Base-by-base conservation (phyloP, 2,329 filamentous ascomycete genomes). In the Catunica adiposa region DNA sequence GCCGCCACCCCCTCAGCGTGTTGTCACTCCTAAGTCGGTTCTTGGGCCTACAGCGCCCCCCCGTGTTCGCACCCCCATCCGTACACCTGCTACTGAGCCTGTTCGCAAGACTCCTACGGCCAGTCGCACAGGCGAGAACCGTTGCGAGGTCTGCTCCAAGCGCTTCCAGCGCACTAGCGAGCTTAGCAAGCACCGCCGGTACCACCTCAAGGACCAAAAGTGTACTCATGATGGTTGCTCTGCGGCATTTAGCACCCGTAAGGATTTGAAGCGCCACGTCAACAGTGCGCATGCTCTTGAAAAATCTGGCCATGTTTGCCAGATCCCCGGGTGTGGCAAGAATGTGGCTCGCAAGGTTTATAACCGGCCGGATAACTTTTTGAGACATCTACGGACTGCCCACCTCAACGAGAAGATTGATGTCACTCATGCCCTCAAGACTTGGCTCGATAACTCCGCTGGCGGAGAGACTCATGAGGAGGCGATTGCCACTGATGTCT, bases 281-380 rank as follows among this genome's bases (percentile, higher is more conserved):
- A 60, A 58, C 52, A 59, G 56, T n/a, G 61, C 58, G 3, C 56
- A 60, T 50, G 48, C 55, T 31, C 54, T 52, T 23, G 53, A 55
- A 1, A 53, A 56, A 44, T 56, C 59, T 3, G 58, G 62, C n/a
- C 63, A 62, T 58, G 59, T 58, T 22, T 64, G 62, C 58, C 61
- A 58, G 22, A 59, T 63, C 31, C 34, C 56, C n/a, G 61, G 61
- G n/a, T 64, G 62, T 59, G 59, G 59, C 20, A 64, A 64, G 56
- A 60, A 62, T 48, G 57, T 58, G 56, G 62, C 55, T 34, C 59
- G 60, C 5, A 62, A 64, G 54, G 59, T 63, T 25, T 64, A 63
- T 53, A 64, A 63, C 54, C 62, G 62, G 14, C 60, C 60, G 22
- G 62, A 64, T 58, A 64, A 64, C 60, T 64, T 64, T 48, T 52